A percentile compares a stretch with the other conserved stretches of the same genome.
These are phyloP conservation scores for Artomyces pyxidatus DNA, from an alignment of 768 basidiomycete species.

Conservation along the genomic window DNA sequence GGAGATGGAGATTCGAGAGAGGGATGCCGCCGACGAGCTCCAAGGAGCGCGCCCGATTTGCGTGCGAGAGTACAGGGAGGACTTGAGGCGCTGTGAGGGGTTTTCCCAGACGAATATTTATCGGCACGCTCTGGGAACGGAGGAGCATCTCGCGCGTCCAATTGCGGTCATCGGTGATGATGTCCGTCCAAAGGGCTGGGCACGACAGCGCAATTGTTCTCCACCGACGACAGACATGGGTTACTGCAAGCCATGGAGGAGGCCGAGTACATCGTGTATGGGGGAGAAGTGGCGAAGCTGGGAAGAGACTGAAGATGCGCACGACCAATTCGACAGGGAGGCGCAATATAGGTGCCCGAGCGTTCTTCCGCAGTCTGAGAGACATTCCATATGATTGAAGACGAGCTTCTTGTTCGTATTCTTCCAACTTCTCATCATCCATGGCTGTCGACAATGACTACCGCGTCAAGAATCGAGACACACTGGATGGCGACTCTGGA, in stretches of 20 bases:
- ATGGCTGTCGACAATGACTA: too few relatives aligned
- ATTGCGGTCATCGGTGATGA: constrained; percentile 7
- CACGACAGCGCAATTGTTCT: constrained; percentile 6
- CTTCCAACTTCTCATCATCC: too few relatives aligned
- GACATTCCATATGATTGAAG: too few relatives aligned
- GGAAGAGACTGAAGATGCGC: constrained; percentile 9
- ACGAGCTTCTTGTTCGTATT: too few relatives aligned
- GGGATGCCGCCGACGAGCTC: constrained; percentile 1
- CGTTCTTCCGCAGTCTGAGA: constrained; percentile 10
- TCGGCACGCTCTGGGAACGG: constrained; percentile 9
- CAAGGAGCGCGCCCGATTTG: constrained; percentile 7
- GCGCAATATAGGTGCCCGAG: constrained; percentile 9
- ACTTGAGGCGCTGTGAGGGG: neutral
- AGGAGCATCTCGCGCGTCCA: constrained; percentile 12
- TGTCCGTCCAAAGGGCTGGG: constrained; percentile 10
- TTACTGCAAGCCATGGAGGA: constrained; percentile 10
- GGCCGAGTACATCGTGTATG: constrained; percentile 7
- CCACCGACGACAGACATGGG: constrained; percentile 13
- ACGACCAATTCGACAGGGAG: constrained; percentile 10
- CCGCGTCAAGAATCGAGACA: too few relatives aligned
- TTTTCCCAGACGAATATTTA: constrained; percentile 7
- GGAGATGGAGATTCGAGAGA: constrained; percentile 4
- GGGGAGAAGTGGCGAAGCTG: constrained; percentile 7
- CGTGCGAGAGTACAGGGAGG: constrained; percentile 7
- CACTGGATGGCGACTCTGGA: too few relatives aligned